These are phyloP conservation scores for Triangularia setosa DNA, from an alignment of 2,329 filamentous ascomycete species.

Conservation along the genomic window DNA sequence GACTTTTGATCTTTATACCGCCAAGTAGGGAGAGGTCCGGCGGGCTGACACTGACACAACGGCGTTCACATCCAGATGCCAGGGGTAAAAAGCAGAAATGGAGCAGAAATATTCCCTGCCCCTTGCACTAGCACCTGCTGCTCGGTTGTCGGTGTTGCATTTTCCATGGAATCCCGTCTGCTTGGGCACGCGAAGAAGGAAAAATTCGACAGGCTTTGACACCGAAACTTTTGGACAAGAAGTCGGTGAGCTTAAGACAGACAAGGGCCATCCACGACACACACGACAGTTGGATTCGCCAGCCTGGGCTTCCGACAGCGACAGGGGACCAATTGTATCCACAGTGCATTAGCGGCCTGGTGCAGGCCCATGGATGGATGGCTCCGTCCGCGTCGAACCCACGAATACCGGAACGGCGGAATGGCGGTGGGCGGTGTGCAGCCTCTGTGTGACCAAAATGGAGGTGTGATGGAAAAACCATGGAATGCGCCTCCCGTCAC, in stretches of 20 bases:
- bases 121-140: slow-evolving; percentile 17
- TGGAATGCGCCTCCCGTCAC: slow-evolving; percentile 5
- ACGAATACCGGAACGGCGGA: slow-evolving; percentile 24
- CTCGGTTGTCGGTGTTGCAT: slow-evolving; percentile 5
- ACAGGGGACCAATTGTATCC: slow-evolving; percentile 18
- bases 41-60: slow-evolving; percentile 2
- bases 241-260: slow-evolving; percentile 28
- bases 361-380: slow-evolving; percentile 15
- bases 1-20: slow-evolving; percentile 7
- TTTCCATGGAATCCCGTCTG: slow-evolving; percentile 10
- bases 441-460: slow-evolving; percentile 17
- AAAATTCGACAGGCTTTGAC: slow-evolving; percentile 14
- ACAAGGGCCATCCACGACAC: slow-evolving; percentile 22
- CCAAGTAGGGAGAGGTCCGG: slow-evolving; percentile 2
- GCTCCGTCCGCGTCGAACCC: slow-evolving; percentile 11
- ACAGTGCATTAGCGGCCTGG: slow-evolving; percentile 22
- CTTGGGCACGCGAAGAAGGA: slow-evolving; percentile 5
- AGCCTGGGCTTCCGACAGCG: slow-evolving; percentile 19
- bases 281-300: slow-evolving; percentile 11
- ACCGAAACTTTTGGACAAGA: slow-evolving; percentile 23
- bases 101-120: neutral
- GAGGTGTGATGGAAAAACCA: slow-evolving; percentile 22
- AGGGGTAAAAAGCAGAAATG: neutral
- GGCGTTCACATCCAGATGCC: neutral
- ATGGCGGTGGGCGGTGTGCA: slow-evolving; percentile 24